Evolutionary conservation across 2,329 filamentous ascomycete species (phyloP).

Genomic region (Talaromyces atroroseus): DNA sequence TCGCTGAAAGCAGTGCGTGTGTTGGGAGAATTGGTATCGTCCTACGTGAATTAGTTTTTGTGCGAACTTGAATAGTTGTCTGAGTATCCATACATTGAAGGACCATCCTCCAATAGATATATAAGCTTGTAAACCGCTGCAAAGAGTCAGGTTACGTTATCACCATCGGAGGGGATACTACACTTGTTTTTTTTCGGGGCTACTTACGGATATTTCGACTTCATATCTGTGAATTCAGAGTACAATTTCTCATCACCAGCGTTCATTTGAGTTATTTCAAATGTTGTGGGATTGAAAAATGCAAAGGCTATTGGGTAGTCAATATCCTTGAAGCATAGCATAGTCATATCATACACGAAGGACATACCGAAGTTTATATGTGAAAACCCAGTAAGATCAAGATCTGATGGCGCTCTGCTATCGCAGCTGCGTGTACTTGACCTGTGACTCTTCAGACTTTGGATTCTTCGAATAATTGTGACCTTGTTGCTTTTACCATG

Average conservation of each 20-base stretch:
- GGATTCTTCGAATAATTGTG: no score
- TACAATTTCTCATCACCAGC: constrained; percentile 16
- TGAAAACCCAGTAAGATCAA: constrained; percentile 1
- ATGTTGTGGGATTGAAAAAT: constrained; percentile 10
- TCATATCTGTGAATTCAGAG: constrained; percentile 8
- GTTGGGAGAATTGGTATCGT: no score
- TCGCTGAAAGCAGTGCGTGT: neutral
- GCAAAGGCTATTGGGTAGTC: neutral
- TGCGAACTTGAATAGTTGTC: no score
- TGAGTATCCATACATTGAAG: constrained; percentile 21
- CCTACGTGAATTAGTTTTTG: no score
- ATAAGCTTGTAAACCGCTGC: constrained; percentile 24
- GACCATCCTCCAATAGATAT: constrained; percentile 42
- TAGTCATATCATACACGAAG: no score
- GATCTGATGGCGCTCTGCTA: constrained; percentile 10
- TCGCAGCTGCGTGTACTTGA: constrained; percentile 16
- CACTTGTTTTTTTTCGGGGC: no score
- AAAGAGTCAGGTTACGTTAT: no score
- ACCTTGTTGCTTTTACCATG: neutral
- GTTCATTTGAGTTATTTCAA: neutral
- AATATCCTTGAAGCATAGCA: no score
- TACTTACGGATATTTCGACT: constrained; percentile 24
- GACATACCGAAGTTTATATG: constrained; percentile 6
- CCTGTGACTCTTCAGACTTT: neutral
- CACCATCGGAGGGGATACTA: no score